Conservation (phyloP, 2,329 filamentous ascomycete genomes). For the Sarocladiaceae sp. region DNA sequence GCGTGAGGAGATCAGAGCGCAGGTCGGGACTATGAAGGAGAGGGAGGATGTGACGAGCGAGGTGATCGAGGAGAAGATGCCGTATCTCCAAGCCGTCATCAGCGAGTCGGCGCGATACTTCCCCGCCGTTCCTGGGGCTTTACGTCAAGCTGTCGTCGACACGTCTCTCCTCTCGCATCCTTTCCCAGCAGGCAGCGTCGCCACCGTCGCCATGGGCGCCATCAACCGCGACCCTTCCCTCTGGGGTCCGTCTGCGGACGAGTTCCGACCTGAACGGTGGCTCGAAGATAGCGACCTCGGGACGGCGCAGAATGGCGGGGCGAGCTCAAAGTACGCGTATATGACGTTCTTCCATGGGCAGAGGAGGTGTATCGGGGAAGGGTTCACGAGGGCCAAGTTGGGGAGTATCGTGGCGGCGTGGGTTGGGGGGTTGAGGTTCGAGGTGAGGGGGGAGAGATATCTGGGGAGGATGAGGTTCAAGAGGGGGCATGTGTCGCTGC, state of each 20-base stretch:
- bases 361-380: constrained; percentile 21
- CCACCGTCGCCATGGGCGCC: constrained; percentile 35
- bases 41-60: constrained; percentile 20
- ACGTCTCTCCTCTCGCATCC: too few relatives aligned
- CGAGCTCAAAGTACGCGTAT: constrained; percentile 24
- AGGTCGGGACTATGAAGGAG: constrained; percentile 27
- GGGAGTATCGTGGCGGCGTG: not conserved
- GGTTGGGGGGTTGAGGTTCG: too few relatives aligned
- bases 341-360: constrained; percentile 26
- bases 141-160: constrained; percentile 34
- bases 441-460: too few relatives aligned
- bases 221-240: constrained; percentile 33
- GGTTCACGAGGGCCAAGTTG: not conserved
- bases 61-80: constrained; percentile 34
- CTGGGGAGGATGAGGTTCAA: too few relatives aligned
- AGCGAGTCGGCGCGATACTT: constrained; percentile 39
- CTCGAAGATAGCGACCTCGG: constrained; percentile 17
- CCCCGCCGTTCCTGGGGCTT: constrained; percentile 38
- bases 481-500: too few relatives aligned
- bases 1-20: constrained; percentile 31
- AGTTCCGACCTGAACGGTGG: constrained; percentile 37
- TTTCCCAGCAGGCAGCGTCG: constrained; percentile 34
- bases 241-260: constrained; percentile 33
- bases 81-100: constrained; percentile 39
- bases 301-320: not conserved